Conservation (phyloP, 495 filamentous ascomycete species). For the Chaetomium tenue region DNA sequence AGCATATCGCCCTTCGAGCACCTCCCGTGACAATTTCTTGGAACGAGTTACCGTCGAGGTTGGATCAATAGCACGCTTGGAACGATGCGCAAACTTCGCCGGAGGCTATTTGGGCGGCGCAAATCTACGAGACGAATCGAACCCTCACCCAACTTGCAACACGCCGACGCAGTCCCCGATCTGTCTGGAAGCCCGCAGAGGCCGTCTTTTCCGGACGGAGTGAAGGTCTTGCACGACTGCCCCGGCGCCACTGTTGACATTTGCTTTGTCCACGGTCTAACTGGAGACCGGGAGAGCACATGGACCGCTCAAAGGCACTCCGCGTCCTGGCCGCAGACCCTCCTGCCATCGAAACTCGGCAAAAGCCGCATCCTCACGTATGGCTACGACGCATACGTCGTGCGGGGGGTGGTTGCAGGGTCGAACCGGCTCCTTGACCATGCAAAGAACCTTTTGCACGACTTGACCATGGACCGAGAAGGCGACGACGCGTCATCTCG, state of each 20-base stretch:
- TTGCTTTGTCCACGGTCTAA: slow-evolving; percentile 37
- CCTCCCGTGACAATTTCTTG: too few species aligned
- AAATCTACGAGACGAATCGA: not conserved
- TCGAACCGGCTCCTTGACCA: slow-evolving; percentile 28
- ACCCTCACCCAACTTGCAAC: slow-evolving; percentile 13
- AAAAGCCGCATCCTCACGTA: slow-evolving; percentile 32
- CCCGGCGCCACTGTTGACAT: slow-evolving; percentile 26
- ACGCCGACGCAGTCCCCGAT: slow-evolving; percentile 15
- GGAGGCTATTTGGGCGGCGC: too few species aligned
- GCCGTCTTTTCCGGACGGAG: slow-evolving; percentile 21
- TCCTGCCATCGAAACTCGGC: slow-evolving; percentile 29
- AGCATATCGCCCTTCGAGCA: too few species aligned
- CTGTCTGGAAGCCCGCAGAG: slow-evolving; percentile 6
- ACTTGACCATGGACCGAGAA: slow-evolving; percentile 18
- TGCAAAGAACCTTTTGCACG: slow-evolving; percentile 28
- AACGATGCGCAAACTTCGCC: too few species aligned
- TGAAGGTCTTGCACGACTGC: slow-evolving; percentile 25
- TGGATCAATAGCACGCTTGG: too few species aligned
- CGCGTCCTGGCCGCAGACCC: slow-evolving; percentile 32
- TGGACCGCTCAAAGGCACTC: slow-evolving; percentile 28
- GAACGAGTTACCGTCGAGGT: too few species aligned
- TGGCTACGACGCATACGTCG: slow-evolving; percentile 34
- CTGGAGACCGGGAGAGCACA: slow-evolving; percentile 32
- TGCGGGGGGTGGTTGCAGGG: slow-evolving; percentile 16
- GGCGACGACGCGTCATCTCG: slow-evolving; percentile 18